A percentile compares a stretch with the other conserved stretches of the same genome.
phyloP scores from a whole-genome alignment of 768 basidiomycete genomes.

The Pisolithus marmoratus region DNA sequence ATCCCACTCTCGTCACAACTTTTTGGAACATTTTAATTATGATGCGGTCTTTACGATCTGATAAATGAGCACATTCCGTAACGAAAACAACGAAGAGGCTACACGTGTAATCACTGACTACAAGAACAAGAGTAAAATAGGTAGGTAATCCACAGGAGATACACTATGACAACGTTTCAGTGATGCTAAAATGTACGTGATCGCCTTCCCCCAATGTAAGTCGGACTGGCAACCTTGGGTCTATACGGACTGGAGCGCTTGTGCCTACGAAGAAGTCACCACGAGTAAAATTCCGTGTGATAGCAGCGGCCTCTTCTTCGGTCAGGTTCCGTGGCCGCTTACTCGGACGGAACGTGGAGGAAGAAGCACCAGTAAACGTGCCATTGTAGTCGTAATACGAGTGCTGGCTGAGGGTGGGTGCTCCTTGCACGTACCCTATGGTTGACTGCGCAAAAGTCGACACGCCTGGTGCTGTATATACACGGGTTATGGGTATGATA shows the following conservation, averaged over 20 bases:
- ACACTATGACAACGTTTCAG: slow-evolving; percentile 40
- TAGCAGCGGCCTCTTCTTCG: slow-evolving; percentile 78
- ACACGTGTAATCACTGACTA: slow-evolving; percentile 16
- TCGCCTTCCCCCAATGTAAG: slow-evolving; percentile 79
- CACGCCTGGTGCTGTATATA: slow-evolving; percentile 26
- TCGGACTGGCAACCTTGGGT: slow-evolving; percentile 72
- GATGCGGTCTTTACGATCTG: no score
- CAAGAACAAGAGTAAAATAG: slow-evolving; percentile 13
- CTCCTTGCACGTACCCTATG: slow-evolving; percentile 33
- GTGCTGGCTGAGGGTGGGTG: slow-evolving; percentile 50
- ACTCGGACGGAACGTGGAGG: slow-evolving; percentile 72
- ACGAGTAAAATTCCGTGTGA: slow-evolving; percentile 74
- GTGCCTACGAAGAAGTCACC: slow-evolving; percentile 81
- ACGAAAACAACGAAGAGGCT: slow-evolving; percentile 5
- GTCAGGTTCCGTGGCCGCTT: slow-evolving; percentile 77
- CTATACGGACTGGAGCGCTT: slow-evolving; percentile 78
- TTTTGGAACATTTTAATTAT: not conserved
- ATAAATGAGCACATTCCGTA: slow-evolving; percentile 7
- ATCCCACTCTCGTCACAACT: slow-evolving; percentile 20
- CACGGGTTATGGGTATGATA: slow-evolving; percentile 5
- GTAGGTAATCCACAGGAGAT: slow-evolving; percentile 10
- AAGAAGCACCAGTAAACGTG: slow-evolving; percentile 60
- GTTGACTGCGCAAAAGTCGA: slow-evolving; percentile 34
- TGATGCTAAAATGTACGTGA: slow-evolving; percentile 65
- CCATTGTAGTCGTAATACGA: slow-evolving; percentile 76